These are phyloP conservation scores for Penicillium sp. DNA, from an alignment of 2,329 filamentous ascomycete genomes.

Conservation along the genomic window DNA sequence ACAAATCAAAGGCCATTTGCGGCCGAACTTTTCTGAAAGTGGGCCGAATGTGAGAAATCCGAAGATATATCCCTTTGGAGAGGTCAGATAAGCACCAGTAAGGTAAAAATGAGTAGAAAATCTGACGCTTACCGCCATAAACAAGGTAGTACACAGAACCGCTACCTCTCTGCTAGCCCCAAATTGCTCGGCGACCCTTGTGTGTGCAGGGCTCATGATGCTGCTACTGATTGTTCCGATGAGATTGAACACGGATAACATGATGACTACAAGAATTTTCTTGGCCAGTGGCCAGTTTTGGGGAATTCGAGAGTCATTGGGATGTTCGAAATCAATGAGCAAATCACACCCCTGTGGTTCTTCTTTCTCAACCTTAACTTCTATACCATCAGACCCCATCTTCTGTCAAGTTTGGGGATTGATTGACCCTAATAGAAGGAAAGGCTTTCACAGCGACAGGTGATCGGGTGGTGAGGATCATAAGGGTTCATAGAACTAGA, in stretches of 20 bases:
- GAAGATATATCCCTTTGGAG: neutral
- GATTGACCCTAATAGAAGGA: neutral
- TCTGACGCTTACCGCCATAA: neutral
- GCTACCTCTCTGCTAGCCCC: neutral
- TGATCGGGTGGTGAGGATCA: neutral
- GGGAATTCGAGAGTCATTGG: neutral
- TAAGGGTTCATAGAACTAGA: neutral
- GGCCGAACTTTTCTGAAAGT: neutral
- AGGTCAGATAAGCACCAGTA: neutral
- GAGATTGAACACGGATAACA: neutral
- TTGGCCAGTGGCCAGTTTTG: neutral
- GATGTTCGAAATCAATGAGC: neutral
- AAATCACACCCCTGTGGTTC: neutral
- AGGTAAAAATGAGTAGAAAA: neutral
- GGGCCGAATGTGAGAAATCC: neutral
- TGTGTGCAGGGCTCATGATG: neutral
- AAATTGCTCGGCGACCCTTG: neutral
- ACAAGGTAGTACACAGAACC: neutral
- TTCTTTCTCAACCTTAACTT: neutral
- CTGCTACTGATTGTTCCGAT: neutral
- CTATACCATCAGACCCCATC: neutral
- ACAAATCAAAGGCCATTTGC: neutral
- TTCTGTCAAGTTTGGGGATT: neutral
- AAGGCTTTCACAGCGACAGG: neutral
- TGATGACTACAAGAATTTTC: neutral